phyloP scores from a whole-genome alignment of 2,329 filamentous ascomycete genomes.

The Scleromitrula shiraiana region DNA sequence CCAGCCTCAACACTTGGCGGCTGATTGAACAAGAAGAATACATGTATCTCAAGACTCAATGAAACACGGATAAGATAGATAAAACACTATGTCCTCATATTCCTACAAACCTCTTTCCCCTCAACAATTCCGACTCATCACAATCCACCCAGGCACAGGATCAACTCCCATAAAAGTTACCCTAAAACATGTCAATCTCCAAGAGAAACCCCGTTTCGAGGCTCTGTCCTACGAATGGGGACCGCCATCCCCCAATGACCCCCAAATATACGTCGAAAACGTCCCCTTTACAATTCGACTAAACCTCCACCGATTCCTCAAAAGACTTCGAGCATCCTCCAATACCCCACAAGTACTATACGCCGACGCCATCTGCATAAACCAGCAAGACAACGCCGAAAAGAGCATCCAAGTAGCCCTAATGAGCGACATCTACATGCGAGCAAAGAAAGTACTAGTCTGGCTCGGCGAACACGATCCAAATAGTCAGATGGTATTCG shows the following conservation, averaged over 20 bases:
- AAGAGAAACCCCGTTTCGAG: neutral
- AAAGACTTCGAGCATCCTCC: conserved; percentile 4
- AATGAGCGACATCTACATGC: conserved; percentile 9
- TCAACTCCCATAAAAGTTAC: conserved; percentile 1
- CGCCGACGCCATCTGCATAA: conserved; percentile 13
- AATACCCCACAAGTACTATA: neutral
- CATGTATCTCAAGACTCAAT: neutral
- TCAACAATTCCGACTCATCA: conserved; percentile 7
- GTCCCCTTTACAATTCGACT: neutral
- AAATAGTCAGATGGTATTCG: conserved; percentile 6
- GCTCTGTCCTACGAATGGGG: conserved; percentile 8
- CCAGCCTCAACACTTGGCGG: too few species aligned
- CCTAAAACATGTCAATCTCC: conserved; percentile 1
- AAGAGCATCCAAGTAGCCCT: conserved; percentile 5
- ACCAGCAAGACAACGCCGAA: conserved; percentile 10
- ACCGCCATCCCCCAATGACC: neutral
- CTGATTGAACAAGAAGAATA: too few species aligned
- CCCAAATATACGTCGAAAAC: neutral
- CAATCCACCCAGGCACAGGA: neutral
- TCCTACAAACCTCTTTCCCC: neutral
- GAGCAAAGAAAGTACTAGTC: conserved; percentile 7
- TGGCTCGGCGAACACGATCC: conserved; percentile 7
- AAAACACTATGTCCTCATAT: neutral
- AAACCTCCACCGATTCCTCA: neutral
- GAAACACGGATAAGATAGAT: too few species aligned